A percentile compares a stretch with the other conserved stretches of the same genome.
These are phyloP conservation scores for Leishmania arabica DNA, from an alignment of 208 protist species.

Conservation along the genomic window DNA sequence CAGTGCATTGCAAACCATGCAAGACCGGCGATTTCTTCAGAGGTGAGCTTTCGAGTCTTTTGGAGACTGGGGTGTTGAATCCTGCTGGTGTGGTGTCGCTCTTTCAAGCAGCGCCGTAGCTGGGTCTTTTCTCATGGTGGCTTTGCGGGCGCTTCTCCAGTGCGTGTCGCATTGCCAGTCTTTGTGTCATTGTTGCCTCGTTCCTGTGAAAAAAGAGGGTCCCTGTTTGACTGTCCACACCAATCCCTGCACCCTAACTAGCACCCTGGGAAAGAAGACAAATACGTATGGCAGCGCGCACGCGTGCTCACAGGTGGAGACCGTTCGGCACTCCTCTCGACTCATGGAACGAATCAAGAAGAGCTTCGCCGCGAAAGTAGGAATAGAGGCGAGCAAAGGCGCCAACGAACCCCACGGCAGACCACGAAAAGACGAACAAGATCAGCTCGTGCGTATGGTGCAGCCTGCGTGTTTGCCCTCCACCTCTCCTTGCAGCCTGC, in stretches of 20 bases:
- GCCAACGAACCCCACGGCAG: neutral
- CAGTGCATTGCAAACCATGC: slow-evolving; percentile 6
- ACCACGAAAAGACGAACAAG: neutral
- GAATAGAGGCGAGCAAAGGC: neutral
- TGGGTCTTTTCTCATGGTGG: neutral
- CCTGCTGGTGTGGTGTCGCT: slow-evolving; percentile 27
- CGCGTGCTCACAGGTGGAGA: neutral
- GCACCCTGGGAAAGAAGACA: neutral
- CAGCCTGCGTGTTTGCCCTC: neutral
- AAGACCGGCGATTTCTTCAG: slow-evolving; percentile 24
- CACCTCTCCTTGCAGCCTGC: neutral
- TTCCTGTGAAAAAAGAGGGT: neutral
- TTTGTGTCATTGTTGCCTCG: neutral
- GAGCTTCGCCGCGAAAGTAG: neutral
- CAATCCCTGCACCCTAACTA: neutral
- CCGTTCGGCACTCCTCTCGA: neutral
- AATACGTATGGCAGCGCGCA: neutral
- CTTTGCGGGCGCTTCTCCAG: neutral
- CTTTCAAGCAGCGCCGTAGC: slow-evolving; percentile 1
- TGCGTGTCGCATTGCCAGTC: neutral
- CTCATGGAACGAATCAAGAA: neutral
- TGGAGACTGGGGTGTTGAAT: slow-evolving; percentile 29
- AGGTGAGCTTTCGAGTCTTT: slow-evolving; percentile 29
- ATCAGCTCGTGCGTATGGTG: neutral
- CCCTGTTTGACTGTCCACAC: neutral